A percentile compares a stretch with the other conserved stretches of the same genome.
Evolutionary conservation across 75 land plant genomes (phyloP).

Genomic region (Cupressus sempervirens): DNA sequence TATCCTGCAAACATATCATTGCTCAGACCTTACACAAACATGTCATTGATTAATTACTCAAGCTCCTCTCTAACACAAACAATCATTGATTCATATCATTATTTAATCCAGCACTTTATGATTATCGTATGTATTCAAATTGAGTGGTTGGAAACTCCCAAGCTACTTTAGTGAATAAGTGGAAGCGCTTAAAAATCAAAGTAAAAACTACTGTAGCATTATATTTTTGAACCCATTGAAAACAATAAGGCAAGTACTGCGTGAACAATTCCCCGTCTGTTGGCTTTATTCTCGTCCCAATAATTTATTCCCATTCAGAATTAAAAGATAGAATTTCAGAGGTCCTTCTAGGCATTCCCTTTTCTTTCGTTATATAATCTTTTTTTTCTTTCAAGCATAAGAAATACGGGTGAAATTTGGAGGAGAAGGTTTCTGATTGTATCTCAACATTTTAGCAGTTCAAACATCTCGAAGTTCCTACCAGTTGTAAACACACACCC

Average conservation of each 20-base stretch:
- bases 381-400: neutral
- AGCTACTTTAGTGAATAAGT: neutral
- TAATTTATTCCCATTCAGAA: too few relatives aligned
- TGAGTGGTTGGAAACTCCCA: neutral
- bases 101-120: neutral
- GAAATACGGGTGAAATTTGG: neutral
- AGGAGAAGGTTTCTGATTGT: neutral
- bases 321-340: neutral
- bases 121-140: neutral
- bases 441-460: neutral
- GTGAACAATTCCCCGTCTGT: neutral
- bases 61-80: neutral
- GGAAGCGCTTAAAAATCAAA: neutral
- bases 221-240: neutral
- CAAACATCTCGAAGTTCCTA: neutral
- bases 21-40: constrained; percentile 51
- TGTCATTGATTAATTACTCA: constrained; percentile 27
- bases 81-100: neutral
- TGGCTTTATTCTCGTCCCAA: neutral
- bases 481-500: too few relatives aligned
- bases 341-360: neutral
- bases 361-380: neutral
- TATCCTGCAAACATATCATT: constrained; percentile 39
- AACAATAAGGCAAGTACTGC: neutral
- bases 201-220: neutral